Conservation (phyloP, 371 early-diverging fungal genomes). For the Apophysomyces variabilis region DNA sequence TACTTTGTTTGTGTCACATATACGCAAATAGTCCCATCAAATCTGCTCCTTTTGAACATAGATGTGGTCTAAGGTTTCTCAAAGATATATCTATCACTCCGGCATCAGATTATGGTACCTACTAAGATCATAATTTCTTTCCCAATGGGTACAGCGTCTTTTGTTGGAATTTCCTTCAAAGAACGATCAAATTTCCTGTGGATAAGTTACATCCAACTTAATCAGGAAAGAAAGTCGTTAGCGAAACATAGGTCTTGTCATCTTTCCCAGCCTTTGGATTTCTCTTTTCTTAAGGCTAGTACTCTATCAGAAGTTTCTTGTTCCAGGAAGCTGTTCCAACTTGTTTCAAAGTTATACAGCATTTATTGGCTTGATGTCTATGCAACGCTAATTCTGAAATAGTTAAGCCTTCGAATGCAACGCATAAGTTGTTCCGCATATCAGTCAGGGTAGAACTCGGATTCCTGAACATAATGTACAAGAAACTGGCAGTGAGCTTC, state of each 20-base stretch:
- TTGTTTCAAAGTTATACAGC: too few relatives aligned
- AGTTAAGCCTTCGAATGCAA: not conserved
- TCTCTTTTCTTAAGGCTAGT: not conserved
- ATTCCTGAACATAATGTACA: too few relatives aligned
- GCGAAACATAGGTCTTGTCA: not conserved
- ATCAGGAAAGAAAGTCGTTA: conserved; percentile 18
- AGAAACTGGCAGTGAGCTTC: too few relatives aligned
- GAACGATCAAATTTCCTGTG: conserved; percentile 7
- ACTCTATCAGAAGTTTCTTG: conserved; percentile 13
- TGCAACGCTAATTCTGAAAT: conserved; percentile 8
- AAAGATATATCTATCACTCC: conserved; percentile 1
- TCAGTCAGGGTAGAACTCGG: too few relatives aligned
- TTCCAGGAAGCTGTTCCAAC: not conserved
- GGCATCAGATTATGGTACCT: not conserved
- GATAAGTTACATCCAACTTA: conserved; percentile 16
- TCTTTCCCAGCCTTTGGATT: not conserved
- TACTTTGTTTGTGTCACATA: conserved; percentile 1
- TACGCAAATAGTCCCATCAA: not conserved
- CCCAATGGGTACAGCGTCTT: not conserved
- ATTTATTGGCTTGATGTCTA: not conserved
- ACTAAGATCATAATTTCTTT: not conserved
- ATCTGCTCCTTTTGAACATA: not conserved
- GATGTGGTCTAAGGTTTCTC: not conserved
- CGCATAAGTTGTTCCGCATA: not conserved
- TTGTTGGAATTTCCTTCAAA: not conserved